phyloP scores from a whole-genome alignment of 352 stramenopile species.

The Phytophthora parvispora region DNA sequence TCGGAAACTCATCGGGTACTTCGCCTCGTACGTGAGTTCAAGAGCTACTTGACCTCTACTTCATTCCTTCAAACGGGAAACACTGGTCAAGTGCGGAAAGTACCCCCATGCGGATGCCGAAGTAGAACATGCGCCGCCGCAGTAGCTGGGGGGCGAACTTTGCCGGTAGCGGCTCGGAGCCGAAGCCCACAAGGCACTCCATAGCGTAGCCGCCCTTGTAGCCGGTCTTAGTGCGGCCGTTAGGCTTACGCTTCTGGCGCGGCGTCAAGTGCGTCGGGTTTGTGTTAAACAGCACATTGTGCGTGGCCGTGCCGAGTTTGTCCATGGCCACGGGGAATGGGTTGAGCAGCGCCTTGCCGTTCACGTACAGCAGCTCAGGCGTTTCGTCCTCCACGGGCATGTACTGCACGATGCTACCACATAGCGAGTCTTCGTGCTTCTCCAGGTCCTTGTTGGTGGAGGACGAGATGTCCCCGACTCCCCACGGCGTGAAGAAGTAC shows the following conservation, averaged over 20 bases:
- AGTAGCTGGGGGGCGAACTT: slow-evolving; percentile 44
- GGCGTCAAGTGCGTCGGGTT: slow-evolving; percentile 63
- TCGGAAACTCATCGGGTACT: not conserved
- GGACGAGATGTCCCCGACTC: slow-evolving; percentile 29
- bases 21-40: too few relatives aligned
- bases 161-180: slow-evolving; percentile 43
- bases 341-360: slow-evolving; percentile 62
- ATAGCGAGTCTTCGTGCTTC: slow-evolving; percentile 45
- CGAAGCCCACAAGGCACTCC: slow-evolving; percentile 62
- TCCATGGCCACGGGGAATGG: slow-evolving; percentile 42
- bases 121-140: slow-evolving; percentile 51
- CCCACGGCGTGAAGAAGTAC: slow-evolving; percentile 63
- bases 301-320: slow-evolving; percentile 9
- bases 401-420: slow-evolving; percentile 54
- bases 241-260: slow-evolving; percentile 35
- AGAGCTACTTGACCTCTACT: slow-evolving; percentile 3
- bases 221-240: slow-evolving; percentile 23
- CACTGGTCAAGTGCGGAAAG: slow-evolving; percentile 42
- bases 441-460: slow-evolving; percentile 41
- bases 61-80: slow-evolving; percentile 33
- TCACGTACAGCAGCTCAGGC: slow-evolving; percentile 58
- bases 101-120: slow-evolving; percentile 42
- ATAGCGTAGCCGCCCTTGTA: slow-evolving; percentile 34
- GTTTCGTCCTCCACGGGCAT: slow-evolving; percentile 33
- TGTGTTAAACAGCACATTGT: slow-evolving; percentile 55